phyloP scores from a whole-genome alignment of 805 yeast species.

The Zygoascus biomembranicola region DNA sequence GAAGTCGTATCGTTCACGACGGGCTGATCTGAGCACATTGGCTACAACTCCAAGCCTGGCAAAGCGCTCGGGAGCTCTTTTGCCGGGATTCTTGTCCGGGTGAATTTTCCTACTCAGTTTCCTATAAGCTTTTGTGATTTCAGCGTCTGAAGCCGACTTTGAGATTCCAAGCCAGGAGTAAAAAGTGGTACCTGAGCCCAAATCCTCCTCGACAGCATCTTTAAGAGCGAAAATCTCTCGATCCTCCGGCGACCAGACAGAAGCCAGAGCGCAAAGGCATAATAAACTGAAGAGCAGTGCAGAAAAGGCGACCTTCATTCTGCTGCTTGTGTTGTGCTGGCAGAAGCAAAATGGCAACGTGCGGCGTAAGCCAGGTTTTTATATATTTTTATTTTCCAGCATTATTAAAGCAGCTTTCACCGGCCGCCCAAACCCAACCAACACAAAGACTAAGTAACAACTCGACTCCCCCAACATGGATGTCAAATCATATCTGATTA shows the following conservation, averaged over 20 bases:
- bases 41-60: slow-evolving; percentile 72
- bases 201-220: slow-evolving; percentile 51
- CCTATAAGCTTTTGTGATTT: slow-evolving; percentile 80
- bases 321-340: neutral
- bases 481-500: slow-evolving; percentile 28
- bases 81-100: slow-evolving; percentile 75
- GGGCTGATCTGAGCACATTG: slow-evolving; percentile 56
- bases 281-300: neutral
- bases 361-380: neutral
- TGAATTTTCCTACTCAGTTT: slow-evolving; percentile 77
- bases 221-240: slow-evolving; percentile 72
- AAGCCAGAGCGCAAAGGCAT: slow-evolving; percentile 6
- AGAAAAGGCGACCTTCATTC: neutral
- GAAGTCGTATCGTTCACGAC: slow-evolving; percentile 72
- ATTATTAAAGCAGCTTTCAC: neutral
- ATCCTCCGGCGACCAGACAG: slow-evolving; percentile 55
- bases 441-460: neutral
- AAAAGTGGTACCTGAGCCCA: slow-evolving; percentile 55
- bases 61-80: slow-evolving; percentile 56
- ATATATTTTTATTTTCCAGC: neutral
- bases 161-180: slow-evolving; percentile 67
- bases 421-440: neutral
- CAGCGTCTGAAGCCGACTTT: slow-evolving; percentile 63
- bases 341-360: neutral
- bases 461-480: neutral